These are phyloP conservation scores for Aspergillus awamori DNA, from an alignment of 2,329 filamentous ascomycete species.

Conservation along the genomic window DNA sequence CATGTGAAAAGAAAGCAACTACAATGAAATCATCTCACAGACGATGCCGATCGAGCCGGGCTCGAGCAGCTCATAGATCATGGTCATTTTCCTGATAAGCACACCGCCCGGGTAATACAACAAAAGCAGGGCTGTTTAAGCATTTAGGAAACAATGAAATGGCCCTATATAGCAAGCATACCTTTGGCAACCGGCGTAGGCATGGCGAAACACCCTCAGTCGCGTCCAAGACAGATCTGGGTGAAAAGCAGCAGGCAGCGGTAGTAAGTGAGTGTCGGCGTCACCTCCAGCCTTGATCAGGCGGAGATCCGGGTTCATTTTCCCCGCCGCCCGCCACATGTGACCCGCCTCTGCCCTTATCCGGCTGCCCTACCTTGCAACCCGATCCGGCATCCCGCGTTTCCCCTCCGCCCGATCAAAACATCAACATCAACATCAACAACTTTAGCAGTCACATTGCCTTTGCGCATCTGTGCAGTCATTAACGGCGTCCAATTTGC, in stretches of 20 bases:
- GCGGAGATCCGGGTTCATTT: background rate
- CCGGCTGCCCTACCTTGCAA: constrained; percentile 34
- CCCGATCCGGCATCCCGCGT: constrained; percentile 34
- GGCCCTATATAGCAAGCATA: constrained; percentile 29
- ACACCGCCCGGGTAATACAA: constrained; percentile 28
- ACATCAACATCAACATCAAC: constrained; percentile 21
- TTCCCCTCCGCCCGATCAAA: constrained; percentile 30
- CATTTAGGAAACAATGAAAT: constrained; percentile 2
- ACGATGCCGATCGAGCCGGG: background rate
- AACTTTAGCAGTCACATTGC: background rate
- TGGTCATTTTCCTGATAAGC: constrained; percentile 31
- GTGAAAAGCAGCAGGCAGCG: background rate
- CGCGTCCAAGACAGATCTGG: background rate
- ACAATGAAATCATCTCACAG: background rate
- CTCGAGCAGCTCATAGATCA: constrained; percentile 13
- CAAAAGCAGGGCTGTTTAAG: background rate
- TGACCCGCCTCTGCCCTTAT: constrained; percentile 36
- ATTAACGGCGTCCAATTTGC: background rate
- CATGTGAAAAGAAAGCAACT: background rate
- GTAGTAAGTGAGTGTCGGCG: background rate
- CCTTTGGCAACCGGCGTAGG: constrained; percentile 53
- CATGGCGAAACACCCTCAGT: constrained; percentile 34
- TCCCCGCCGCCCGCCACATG: constrained; percentile 33
- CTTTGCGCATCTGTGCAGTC: background rate
- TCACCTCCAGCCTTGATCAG: background rate